Conservation (phyloP, 106 monocot genomes). For the Dendrobium catenatum region DNA sequence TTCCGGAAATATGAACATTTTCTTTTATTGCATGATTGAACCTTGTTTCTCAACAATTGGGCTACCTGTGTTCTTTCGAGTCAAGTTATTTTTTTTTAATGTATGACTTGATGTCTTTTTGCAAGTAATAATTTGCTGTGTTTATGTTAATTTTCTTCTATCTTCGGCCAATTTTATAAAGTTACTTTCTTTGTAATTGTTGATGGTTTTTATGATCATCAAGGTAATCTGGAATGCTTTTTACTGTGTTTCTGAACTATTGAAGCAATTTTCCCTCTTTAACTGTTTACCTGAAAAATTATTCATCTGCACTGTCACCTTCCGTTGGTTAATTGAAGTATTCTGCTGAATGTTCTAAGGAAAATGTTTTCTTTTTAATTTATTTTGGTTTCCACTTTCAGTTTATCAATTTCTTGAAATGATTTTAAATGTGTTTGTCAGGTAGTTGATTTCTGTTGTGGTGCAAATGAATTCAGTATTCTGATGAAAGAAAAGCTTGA, state of each 20-base stretch:
- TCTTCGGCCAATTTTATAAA: background rate
- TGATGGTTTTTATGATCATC: background rate
- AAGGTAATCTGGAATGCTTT: too few relatives aligned
- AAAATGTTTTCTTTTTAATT: background rate
- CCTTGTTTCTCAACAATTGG: background rate
- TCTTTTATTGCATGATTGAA: background rate
- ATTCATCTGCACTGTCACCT: background rate
- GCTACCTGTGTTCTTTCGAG: background rate
- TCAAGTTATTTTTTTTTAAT: background rate
- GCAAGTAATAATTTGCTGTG: background rate
- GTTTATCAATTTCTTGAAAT: background rate
- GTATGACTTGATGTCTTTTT: background rate
- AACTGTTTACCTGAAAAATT: background rate
- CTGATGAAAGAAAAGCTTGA: conserved; percentile 76
- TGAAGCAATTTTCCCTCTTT: too few relatives aligned
- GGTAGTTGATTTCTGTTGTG: conserved; percentile 81
- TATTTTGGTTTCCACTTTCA: background rate
- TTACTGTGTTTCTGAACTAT: too few relatives aligned
- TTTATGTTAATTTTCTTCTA: background rate
- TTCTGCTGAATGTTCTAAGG: background rate
- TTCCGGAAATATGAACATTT: background rate
- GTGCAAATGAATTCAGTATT: conserved; percentile 68
- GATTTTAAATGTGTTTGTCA: conserved; percentile 19
- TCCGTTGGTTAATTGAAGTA: background rate
- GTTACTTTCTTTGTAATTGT: background rate